These are phyloP conservation scores for Golubevia sp. DNA, from an alignment of 1,284 basidiomycete species.

Conservation along the genomic window DNA sequence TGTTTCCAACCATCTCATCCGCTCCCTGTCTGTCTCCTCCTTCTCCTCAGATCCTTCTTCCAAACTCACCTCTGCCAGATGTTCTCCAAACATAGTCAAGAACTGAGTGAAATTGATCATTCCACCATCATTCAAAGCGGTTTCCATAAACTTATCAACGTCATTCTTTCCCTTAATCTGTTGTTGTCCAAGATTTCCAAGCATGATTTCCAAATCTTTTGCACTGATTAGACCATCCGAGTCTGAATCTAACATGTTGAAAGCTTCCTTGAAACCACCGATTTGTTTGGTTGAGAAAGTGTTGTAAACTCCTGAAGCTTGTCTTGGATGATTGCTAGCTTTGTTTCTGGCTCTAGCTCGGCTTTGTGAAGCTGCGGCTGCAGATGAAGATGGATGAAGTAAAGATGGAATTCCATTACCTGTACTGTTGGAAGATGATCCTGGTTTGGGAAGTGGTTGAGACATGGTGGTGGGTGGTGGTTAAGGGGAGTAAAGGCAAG, in stretches of 20 bases:
- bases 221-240: constrained; percentile 43
- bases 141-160: constrained; percentile 6
- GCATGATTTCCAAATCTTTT: constrained; percentile 32
- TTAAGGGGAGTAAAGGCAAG: too few species aligned
- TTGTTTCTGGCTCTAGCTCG: not conserved
- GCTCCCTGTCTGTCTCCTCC: too few species aligned
- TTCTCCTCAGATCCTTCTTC: too few species aligned
- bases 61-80: constrained; percentile 24
- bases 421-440: not conserved
- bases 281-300: constrained; percentile 54
- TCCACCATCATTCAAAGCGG: constrained; percentile 1
- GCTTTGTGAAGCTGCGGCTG: not conserved
- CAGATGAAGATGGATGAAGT: constrained; percentile 4
- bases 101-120: constrained; percentile 53
- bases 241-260: constrained; percentile 51
- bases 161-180: constrained; percentile 2
- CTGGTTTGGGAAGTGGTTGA: too few species aligned
- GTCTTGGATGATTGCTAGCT: constrained; percentile 30
- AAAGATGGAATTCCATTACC: not conserved
- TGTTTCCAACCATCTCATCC: too few species aligned
- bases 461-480: too few species aligned
- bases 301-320: constrained; percentile 44
- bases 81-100: constrained; percentile 54
- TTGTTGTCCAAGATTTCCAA: constrained; percentile 35
- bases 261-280: constrained; percentile 56